A percentile compares a stretch with the other conserved stretches of the same genome.
Conservation (phyloP, 768 basidiomycete species). For the Lactarius deliciosus region DNA sequence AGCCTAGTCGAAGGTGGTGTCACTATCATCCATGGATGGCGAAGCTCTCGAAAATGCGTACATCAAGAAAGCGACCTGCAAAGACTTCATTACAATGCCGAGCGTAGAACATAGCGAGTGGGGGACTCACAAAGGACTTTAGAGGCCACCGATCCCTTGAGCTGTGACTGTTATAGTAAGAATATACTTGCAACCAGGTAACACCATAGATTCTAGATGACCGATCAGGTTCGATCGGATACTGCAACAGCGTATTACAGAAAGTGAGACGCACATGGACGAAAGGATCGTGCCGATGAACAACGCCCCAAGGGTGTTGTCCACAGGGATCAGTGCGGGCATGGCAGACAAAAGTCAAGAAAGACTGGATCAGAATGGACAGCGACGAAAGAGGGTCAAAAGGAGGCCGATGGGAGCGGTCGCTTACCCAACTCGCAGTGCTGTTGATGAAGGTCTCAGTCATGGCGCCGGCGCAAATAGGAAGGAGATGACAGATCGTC, state of each 20-base stretch:
- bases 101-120: not conserved
- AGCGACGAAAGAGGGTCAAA: not conserved
- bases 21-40: not conserved
- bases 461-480: not conserved
- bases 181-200: constrained; percentile 13
- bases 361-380: not conserved
- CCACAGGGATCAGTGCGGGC: not conserved
- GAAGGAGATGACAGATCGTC: not conserved
- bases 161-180: not conserved
- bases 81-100: not conserved
- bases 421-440: not conserved
- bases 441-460: not conserved
- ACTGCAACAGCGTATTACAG: not conserved
- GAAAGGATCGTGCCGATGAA: constrained; percentile 2
- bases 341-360: not conserved
- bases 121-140: not conserved
- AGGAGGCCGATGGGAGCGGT: not conserved
- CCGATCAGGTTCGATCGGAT: not conserved
- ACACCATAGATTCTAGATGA: constrained; percentile 6
- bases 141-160: not conserved
- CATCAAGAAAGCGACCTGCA: constrained; percentile 14
- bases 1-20: not conserved
- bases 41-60: not conserved
- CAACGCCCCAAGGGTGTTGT: not conserved
- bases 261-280: not conserved